These are phyloP conservation scores for Russula compacta DNA, from an alignment of 768 basidiomycete species.

Conservation along the genomic window DNA sequence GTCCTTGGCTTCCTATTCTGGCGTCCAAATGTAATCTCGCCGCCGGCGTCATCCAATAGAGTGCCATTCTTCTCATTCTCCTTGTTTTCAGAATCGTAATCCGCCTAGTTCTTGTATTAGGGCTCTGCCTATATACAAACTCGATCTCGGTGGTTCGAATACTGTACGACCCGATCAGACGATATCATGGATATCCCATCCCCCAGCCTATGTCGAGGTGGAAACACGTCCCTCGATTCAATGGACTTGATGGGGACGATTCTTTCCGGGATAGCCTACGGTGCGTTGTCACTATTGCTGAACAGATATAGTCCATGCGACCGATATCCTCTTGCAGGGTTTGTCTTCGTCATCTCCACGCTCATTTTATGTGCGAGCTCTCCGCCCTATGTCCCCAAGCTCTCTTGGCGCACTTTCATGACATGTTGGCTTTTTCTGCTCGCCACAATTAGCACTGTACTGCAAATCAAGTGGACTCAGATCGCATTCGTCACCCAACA, in stretches of 20 bases:
- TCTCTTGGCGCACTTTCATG: slow-evolving; percentile 1
- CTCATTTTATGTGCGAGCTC: slow-evolving; percentile 1
- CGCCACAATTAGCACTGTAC: slow-evolving; percentile 3
- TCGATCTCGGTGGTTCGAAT: background rate
- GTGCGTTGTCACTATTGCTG: slow-evolving; percentile 11
- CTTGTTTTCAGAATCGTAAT: background rate
- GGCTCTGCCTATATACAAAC: slow-evolving; percentile 1
- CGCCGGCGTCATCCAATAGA: background rate
- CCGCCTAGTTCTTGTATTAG: slow-evolving; percentile 17
- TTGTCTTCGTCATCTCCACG: slow-evolving; percentile 15
- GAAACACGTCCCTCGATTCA: slow-evolving; percentile 1
- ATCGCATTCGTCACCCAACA: slow-evolving; percentile 23
- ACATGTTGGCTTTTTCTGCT: slow-evolving; percentile 15
- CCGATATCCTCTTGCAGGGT: slow-evolving; percentile 13
- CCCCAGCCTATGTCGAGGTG: background rate
- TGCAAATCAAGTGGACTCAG: slow-evolving; percentile 17
- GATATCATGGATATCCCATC: background rate
- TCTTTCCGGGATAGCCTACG: slow-evolving; percentile 23
- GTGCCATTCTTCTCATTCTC: background rate
- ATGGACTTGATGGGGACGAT: slow-evolving; percentile 21
- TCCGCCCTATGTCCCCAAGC: background rate
- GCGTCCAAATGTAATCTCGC: background rate
- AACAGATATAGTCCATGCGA: background rate
- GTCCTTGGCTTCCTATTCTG: background rate
- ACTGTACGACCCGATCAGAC: background rate